Evolutionary conservation across 352 stramenopile genomes (phyloP), one percentile per base, ranked within the genome.

Genomic region (Globisporangium yorkense): DNA sequence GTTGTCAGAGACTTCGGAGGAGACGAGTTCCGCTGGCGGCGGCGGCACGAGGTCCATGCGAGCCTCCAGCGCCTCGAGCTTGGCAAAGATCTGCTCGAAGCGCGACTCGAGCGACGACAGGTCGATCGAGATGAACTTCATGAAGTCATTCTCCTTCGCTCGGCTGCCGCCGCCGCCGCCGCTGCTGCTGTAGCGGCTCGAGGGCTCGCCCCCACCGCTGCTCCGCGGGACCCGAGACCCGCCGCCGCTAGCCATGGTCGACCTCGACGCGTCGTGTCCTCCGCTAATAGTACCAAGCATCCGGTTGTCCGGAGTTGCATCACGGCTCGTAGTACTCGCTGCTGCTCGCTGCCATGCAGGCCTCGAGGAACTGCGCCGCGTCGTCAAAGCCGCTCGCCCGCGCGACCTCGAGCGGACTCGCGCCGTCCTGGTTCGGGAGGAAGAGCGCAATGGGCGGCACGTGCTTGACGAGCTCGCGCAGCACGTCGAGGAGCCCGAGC

Each of bases 31-130:
- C 24, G 16, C 31, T 8, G 12, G 5, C n/a, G 48, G 29, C 7
- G 13, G 4, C 35, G 29, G 20, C 6, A 49, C 46, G 21, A 49
- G 40, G 7, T 60, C 27, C 35, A 56, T 18, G 13, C 54, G 62
- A 5, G 51, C 50, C 51, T 88, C 75, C 3, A 87, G 68, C 3
- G 64, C 62, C 49, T 72, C 63, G 2, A 88, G 57, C 16, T 75
- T 74, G 10, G 60, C 68, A 27, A 85, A 74, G 41, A 85, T 57
- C 24, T 78, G 61, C 13, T 82, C 67, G 40, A 88, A 82, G 7
- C 76, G 75, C 3, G 68, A 51, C 47, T 88, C 70, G 46, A 88
- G 54, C 15, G 70, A 69, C 29, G 76, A 84, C 9, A 80, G 62
- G 44, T 80, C 71, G 45, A 80, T 63, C 3, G 73, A 63, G 33